Percentiles rank a stretch among this genome's conserved stretches.
These are phyloP conservation scores for Leccinum boreale DNA, from an alignment of 768 basidiomycete genomes.

Conservation along the genomic window DNA sequence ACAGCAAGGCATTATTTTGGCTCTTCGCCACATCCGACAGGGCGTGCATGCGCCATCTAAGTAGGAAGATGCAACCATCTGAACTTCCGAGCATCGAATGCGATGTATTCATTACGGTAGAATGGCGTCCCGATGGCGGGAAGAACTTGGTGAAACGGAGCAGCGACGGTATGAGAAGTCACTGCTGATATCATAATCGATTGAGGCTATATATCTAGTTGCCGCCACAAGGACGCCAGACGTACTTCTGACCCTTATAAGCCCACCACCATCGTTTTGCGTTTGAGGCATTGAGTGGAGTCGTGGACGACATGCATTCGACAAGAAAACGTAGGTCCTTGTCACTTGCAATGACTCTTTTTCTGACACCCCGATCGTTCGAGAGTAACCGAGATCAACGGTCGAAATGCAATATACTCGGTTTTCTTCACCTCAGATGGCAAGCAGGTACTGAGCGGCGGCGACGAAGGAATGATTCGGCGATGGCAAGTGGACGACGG, in stretches of 20 bases:
- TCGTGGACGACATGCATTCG: not conserved
- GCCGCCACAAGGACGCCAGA: too few relatives aligned
- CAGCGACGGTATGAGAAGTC: not conserved
- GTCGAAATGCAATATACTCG: not conserved
- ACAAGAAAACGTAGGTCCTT: not conserved
- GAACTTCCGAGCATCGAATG: not conserved
- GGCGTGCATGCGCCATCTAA: too few relatives aligned
- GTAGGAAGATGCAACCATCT: too few relatives aligned
- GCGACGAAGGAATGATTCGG: not conserved
- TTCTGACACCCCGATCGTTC: not conserved
- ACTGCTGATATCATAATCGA: not conserved
- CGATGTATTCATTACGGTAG: not conserved
- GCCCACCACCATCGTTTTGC: not conserved
- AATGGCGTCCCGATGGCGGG: not conserved
- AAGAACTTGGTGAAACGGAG: not conserved
- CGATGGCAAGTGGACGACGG: conserved; percentile 1
- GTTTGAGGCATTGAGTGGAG: not conserved
- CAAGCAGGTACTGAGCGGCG: conserved; percentile 1
- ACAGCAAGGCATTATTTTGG: not conserved
- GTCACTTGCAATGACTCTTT: not conserved
- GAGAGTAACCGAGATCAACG: not conserved
- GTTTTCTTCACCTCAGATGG: not conserved
- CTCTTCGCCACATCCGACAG: not conserved
- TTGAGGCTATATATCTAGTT: not conserved
- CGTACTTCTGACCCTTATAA: not conserved